Conservation (phyloP, 179 eudicot species). For the Amaranthus tricolor region DNA sequence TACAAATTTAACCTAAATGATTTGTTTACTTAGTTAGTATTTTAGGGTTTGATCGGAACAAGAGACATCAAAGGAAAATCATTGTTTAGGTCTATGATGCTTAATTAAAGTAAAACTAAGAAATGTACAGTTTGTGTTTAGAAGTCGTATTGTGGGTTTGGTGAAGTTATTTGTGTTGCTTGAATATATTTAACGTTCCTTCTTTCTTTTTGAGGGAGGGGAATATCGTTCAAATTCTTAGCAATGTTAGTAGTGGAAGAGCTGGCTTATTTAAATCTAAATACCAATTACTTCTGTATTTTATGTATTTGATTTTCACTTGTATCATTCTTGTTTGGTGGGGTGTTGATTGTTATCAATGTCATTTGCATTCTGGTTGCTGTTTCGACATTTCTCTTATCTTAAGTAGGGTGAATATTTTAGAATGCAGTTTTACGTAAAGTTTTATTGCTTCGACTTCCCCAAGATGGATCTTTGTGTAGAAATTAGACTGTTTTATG, state of each 20-base stretch:
- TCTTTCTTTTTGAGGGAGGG: background rate
- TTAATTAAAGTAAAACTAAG: background rate
- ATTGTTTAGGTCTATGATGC: background rate
- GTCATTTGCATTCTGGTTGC: background rate
- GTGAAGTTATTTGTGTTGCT: background rate
- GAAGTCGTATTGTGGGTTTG: background rate
- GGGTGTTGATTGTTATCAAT: background rate
- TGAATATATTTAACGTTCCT: background rate
- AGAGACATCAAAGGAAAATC: background rate
- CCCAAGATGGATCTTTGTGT: background rate
- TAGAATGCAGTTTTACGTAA: background rate
- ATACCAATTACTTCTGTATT: too few species aligned
- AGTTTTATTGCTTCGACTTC: background rate
- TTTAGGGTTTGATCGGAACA: background rate
- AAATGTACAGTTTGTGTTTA: background rate
- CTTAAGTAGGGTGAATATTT: background rate
- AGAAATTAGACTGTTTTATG: background rate
- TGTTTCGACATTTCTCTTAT: background rate
- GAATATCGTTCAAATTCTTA: background rate
- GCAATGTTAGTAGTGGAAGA: background rate
- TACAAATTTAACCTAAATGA: background rate
- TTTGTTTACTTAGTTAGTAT: background rate
- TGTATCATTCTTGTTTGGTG: background rate
- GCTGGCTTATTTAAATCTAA: background rate
- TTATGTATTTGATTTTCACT: background rate